Base-by-base conservation (phyloP, 768 basidiomycete species). In the Suillus subalutaceus region DNA sequence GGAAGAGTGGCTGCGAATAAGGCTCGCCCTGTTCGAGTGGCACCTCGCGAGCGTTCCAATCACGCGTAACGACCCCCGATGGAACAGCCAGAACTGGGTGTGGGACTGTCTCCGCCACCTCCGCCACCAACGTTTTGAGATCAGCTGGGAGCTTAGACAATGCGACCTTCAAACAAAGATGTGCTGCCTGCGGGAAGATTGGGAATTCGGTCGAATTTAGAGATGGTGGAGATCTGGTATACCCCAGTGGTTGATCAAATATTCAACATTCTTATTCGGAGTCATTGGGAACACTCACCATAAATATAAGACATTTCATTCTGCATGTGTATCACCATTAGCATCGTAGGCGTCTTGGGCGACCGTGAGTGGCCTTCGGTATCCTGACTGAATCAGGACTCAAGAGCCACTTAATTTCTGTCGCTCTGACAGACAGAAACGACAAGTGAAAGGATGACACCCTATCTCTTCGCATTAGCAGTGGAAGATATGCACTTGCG, bases 101-200 rank as follows among this genome's bases (percentile, higher is more conserved):
- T 68, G 69, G 26, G 75, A 77, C 0, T 70, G 69, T 4, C 58
- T 71, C 55, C 65, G 69, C 23, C 59, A 64, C 7, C 38, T 59
- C 8, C 52, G 52, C 8, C 52, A 53, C 16, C 16, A 18, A 3
- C 64, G 68, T 20, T 43, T 78, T 53, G 66, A 64, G 26, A 64
- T 70, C 57, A 68, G 69, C 15, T 68, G 64, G 62, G 63, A 69
- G 35, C 20, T 68, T 43, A 61, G 64, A 30, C 67, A 71, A 38
- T 68, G 46, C 44, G 68, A 41, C 38, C 41, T 78, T 38, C 71
- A 77, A 53, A 60, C 59, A 73, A 1, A 67, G 6, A 78, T 77
- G 75, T 65, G 63, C 26, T 65, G 57, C 40, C 50, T 77, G 18
- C 57, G 77, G 64, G 75, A 77, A 1, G 73, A 26, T 30, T 60